These are phyloP conservation scores for Erigeron philadelphicus DNA, from an alignment of 140 eudicot species.

Conservation along the genomic window DNA sequence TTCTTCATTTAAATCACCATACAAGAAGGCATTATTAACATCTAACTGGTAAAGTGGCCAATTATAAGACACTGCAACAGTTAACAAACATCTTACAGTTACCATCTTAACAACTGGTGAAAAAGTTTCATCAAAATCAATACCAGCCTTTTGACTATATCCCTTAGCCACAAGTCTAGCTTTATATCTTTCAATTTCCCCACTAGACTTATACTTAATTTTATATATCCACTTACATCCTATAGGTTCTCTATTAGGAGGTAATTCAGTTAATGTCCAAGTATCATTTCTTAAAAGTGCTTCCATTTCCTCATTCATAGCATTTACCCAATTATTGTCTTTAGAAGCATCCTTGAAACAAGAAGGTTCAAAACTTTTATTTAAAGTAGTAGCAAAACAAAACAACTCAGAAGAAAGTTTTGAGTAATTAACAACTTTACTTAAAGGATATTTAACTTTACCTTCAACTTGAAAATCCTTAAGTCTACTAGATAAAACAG, in stretches of 20 bases:
- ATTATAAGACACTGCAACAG: too few species aligned
- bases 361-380: not conserved
- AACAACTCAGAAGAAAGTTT: not conserved
- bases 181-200: not conserved
- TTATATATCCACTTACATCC: not conserved
- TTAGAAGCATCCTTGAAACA: not conserved
- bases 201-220: not conserved
- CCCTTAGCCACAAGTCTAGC: too few species aligned
- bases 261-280: not conserved
- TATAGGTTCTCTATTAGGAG: not conserved
- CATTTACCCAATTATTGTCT: not conserved
- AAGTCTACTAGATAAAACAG: not conserved
- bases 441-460: not conserved
- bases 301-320: not conserved
- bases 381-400: not conserved
- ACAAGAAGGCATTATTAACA: too few species aligned
- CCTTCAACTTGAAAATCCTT: not conserved
- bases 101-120: too few species aligned
- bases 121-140: too few species aligned
- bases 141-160: too few species aligned
- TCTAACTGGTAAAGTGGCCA: too few species aligned
- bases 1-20: too few species aligned
- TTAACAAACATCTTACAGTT: too few species aligned
- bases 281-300: not conserved
- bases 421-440: not conserved